Evolutionary conservation across 1,139 yeast genomes (phyloP), one percentile per base, ranked within the genome.

Genomic region (Geotrichum carabidarum): DNA sequence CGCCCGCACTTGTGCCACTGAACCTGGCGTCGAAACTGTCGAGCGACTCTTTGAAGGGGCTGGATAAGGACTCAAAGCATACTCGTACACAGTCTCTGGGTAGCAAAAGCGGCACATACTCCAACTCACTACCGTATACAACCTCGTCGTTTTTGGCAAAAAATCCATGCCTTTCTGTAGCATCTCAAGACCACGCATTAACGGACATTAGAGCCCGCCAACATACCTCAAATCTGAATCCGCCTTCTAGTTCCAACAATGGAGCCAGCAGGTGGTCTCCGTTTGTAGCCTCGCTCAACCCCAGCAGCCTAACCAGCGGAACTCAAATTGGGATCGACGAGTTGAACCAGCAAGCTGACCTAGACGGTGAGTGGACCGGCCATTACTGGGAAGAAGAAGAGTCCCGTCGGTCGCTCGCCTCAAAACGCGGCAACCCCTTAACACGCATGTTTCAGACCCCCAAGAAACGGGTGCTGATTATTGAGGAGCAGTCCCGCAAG

Each of bases 231-330:
- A 22, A 22, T 22, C 5, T 22, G 5, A 22, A 3, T 5, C 27
- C 27, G 3, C 27, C 27, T 22, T 22, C 27, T 22, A 22, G 27
- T 22, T 3, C 27, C 27, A n/a, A 34, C 2, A 34, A 44, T 3
- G 50, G 51, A 8, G 45, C 49, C 4, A 53, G 50, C 46, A 30
- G 56, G 30, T 56, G 58, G 58, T 30, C 54, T 6, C 47, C 56
- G 11, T 56, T 56, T 51, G 57, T 56, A 4, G 31, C 38, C 7
- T 18, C 49, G 4, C 34, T 53, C 31, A 48, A 38, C 18, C 34
- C 51, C 2, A 36, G 22, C 2, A 7, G 46, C 15, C 18, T 36
- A 15, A 38, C 15, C n/a, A 48, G 35, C 15, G 52, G 50, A 8
- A 43, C 42, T 7, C 31, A 36, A 18, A 44, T 53, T 12, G 50